phyloP scores from a whole-genome alignment of 2,329 filamentous ascomycete species.

The Cordyceps tenuipes region DNA sequence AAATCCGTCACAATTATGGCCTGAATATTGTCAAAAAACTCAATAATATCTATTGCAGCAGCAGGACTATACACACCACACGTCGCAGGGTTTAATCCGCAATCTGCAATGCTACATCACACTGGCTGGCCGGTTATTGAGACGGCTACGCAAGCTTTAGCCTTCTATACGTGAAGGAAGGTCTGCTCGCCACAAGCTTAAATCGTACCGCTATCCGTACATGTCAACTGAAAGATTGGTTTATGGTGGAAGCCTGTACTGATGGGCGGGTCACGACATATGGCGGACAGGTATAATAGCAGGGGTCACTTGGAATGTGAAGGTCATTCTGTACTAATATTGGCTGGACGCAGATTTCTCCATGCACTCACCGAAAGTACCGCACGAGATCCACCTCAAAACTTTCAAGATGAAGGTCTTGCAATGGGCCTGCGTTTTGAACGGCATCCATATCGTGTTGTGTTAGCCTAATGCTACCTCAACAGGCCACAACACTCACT shows the following conservation, averaged over 20 bases:
- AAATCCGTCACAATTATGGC: neutral
- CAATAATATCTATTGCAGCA: neutral
- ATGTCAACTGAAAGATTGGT: neutral
- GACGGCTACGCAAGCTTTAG: neutral
- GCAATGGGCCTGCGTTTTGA: neutral
- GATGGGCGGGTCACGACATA: neutral
- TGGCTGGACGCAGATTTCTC: neutral
- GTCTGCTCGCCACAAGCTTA: neutral
- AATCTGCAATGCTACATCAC: neutral
- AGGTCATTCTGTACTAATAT: neutral
- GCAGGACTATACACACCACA: too few relatives aligned
- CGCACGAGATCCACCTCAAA: neutral
- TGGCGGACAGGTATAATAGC: neutral
- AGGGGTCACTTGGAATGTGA: conserved; percentile 2
- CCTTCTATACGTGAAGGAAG: neutral
- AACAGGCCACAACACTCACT: neutral
- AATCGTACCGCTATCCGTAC: neutral
- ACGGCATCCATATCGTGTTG: neutral
- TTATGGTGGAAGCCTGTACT: neutral
- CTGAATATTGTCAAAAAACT: neutral
- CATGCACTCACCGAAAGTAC: conserved; percentile 7
- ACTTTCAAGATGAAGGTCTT: neutral
- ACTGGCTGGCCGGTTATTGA: neutral
- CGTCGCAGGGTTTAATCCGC: neutral
- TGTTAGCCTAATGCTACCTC: neutral